Base-by-base conservation (phyloP, 2,329 filamentous ascomycete species). In the Lachnellula cervina region DNA sequence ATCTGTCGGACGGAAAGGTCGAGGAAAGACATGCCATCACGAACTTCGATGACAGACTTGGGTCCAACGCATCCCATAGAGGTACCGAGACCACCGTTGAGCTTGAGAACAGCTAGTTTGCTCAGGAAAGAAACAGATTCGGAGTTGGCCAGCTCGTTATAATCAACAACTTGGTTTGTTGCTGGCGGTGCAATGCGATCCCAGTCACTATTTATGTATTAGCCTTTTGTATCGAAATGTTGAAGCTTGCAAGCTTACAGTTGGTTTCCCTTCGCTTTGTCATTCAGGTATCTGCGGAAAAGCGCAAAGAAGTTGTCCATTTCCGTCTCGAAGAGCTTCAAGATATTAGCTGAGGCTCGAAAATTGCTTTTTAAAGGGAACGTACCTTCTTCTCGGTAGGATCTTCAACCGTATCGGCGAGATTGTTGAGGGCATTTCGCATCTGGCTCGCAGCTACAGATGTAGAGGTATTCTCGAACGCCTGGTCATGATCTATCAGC, bases 231-330 rank as follows among this genome's bases (percentile, higher is more conserved):
- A 17, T 28, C 9, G 21, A 32, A 37, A 14, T 21, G 23, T 19
- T 11, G 7, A 19, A 6, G 21, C 17, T 32, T 50, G 16, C 23
- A 11, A 52, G n/a, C 83, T 64, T 80, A 88, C 82, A 94, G 84
- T 51, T 85, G 85, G 73, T 94, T 97, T 74, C 93, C 92, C 85
- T 97, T 97, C 71, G 94, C 93, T 82, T 97, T 96, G 80, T 97
- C 94, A 73, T 97, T 97, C 62, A 99, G 80, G 77, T 97, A 99
- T 77, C 94, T 86, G 72, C 94, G 89, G 87, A 99, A 99, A 60
- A 99, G 88, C 59, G 91, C 88, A 73, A 99, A 99, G 82, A 99
- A 99, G 86, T 99, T 99, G 84, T 99, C 94, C 92, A 97, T 97
- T 78, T 99, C 93, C 4, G 92, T 95, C 79, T 97, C 93, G 75